Evolutionary conservation across 78 protist species (phyloP).

Genomic region (Isochrysis galbana): DNA sequence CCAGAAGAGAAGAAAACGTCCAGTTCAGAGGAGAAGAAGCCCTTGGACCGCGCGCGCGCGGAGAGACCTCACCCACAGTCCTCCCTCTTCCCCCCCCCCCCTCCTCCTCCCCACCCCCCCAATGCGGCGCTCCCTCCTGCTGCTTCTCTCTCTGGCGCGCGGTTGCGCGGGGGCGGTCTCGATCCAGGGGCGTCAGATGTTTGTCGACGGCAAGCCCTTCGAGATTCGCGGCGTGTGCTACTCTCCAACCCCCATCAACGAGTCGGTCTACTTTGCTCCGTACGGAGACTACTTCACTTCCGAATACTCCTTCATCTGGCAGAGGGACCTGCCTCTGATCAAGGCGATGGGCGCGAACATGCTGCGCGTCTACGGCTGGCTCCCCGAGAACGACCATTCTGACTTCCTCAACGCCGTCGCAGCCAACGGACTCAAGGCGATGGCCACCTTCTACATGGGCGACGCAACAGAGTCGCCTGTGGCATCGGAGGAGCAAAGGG

Average conservation of each 20-base stretch:
- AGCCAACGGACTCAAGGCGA: neutral
- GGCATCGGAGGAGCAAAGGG: neutral
- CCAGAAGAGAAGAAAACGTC: too few relatives aligned
- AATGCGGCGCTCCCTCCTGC: too few relatives aligned
- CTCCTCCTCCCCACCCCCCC: too few relatives aligned
- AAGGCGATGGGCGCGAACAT: slow-evolving; percentile 40
- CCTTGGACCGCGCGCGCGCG: too few relatives aligned
- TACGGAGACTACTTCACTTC: slow-evolving; percentile 42
- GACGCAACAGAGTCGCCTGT: neutral
- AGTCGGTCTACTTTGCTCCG: neutral
- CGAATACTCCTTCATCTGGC: slow-evolving; percentile 33
- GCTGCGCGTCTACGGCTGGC: slow-evolving; percentile 17
- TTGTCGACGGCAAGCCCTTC: neutral
- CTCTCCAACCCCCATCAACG: neutral
- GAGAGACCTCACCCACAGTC: too few relatives aligned
- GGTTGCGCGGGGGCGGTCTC: too few relatives aligned
- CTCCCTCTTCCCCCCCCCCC: too few relatives aligned
- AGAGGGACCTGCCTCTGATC: slow-evolving; percentile 36
- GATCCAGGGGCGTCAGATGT: neutral
- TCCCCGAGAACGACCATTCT: neutral
- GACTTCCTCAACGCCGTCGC: neutral
- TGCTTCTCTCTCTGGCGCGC: too few relatives aligned
- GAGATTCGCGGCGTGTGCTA: slow-evolving; percentile 8
- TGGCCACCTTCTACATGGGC: slow-evolving; percentile 16
- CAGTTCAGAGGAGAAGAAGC: too few relatives aligned